Percentiles rank a stretch among this genome's conserved stretches.
Evolutionary conservation across 83 land plant genomes (phyloP).

Genomic region (Isoetes engelmannii): DNA sequence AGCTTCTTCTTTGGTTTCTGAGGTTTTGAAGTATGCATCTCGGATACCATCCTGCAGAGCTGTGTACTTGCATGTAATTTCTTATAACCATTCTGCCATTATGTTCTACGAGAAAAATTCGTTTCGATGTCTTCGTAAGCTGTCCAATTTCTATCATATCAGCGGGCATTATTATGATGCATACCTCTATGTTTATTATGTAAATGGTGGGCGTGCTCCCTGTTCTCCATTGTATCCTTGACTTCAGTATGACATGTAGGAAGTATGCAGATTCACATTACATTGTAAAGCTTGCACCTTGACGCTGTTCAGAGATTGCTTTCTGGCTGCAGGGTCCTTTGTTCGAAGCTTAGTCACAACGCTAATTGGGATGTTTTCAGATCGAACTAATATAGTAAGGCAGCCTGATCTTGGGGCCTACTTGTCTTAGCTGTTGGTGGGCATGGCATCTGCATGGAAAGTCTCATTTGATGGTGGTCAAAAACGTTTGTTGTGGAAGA

Average conservation of each 20-base stretch:
- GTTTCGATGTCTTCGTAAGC: conserved; percentile 69
- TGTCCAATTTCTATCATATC: conserved; percentile 73
- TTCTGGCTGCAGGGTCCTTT: too few relatives aligned
- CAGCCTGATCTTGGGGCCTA: too few relatives aligned
- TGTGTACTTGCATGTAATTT: conserved; percentile 88
- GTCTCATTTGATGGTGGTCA: too few relatives aligned
- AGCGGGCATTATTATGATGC: conserved; percentile 81
- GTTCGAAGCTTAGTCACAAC: too few relatives aligned
- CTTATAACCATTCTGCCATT: conserved; percentile 81
- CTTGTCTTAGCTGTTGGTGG: too few relatives aligned
- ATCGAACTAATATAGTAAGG: too few relatives aligned
- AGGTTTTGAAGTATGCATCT: conserved; percentile 83
- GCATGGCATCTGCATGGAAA: too few relatives aligned
- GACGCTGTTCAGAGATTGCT: too few relatives aligned
- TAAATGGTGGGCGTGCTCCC: conserved; percentile 94
- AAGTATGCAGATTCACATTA: too few relatives aligned
- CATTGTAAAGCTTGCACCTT: too few relatives aligned
- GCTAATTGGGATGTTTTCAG: too few relatives aligned
- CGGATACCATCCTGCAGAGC: conserved; percentile 66
- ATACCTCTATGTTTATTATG: conserved; percentile 77
- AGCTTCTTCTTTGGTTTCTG: conserved; percentile 73
- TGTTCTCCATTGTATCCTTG: conserved; percentile 78
- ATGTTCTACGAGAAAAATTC: conserved; percentile 72
- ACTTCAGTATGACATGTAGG: background rate
- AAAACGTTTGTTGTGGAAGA: too few relatives aligned